These are phyloP conservation scores for Coprinellus aureogranulatus DNA, from an alignment of 768 basidiomycete species.

Conservation along the genomic window DNA sequence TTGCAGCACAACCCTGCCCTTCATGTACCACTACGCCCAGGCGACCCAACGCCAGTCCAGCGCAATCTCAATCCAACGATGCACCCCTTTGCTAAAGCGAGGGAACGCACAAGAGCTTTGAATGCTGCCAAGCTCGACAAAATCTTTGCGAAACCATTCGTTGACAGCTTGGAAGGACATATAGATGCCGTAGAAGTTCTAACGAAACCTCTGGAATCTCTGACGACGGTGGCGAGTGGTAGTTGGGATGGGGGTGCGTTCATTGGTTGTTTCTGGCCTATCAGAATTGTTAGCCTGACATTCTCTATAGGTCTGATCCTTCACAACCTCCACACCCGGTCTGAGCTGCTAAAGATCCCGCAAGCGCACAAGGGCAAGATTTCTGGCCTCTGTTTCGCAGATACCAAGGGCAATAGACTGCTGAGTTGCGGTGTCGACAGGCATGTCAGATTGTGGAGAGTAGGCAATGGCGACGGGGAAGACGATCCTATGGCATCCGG, in stretches of 20 bases:
- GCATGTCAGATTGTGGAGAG: slow-evolving; percentile 80
- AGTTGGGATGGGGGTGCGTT: slow-evolving; percentile 92
- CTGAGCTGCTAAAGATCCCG: slow-evolving; percentile 53
- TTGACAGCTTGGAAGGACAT: slow-evolving; percentile 88
- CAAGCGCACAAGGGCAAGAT: slow-evolving; percentile 84
- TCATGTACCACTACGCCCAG: slow-evolving; percentile 71
- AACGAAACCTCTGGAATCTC: slow-evolving; percentile 65
- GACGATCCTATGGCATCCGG: slow-evolving; percentile 27
- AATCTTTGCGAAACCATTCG: slow-evolving; percentile 97
- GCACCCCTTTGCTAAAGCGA: slow-evolving; percentile 89
- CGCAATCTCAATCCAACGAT: slow-evolving; percentile 93
- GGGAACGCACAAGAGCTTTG: slow-evolving; percentile 90
- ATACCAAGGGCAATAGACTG: slow-evolving; percentile 49
- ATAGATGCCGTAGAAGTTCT: slow-evolving; percentile 91
- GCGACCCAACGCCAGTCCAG: slow-evolving; percentile 84
- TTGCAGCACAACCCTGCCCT: slow-evolving; percentile 77
- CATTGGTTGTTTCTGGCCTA: slow-evolving; percentile 12
- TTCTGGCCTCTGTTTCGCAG: slow-evolving; percentile 74
- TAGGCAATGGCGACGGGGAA: slow-evolving; percentile 22
- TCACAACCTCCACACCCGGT: slow-evolving; percentile 69
- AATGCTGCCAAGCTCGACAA: slow-evolving; percentile 96
- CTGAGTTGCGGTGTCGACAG: slow-evolving; percentile 82
- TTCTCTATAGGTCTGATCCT: slow-evolving; percentile 68
- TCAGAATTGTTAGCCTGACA: background rate
- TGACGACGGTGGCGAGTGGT: slow-evolving; percentile 83